phyloP scores from a whole-genome alignment of 164 flowering plant genomes.

The Vitis rupestris region DNA sequence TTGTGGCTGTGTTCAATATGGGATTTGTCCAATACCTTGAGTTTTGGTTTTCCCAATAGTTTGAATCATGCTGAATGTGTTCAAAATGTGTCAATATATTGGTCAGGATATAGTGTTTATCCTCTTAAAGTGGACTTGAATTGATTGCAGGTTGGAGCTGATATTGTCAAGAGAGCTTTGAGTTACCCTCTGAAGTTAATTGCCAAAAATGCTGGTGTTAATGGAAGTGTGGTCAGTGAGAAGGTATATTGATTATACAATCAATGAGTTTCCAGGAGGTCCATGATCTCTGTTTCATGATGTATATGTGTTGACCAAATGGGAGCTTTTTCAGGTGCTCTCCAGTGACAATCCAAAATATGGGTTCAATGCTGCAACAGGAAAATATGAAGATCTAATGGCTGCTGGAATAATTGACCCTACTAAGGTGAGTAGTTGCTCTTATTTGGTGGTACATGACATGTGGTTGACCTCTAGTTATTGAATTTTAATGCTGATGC shows the following conservation, averaged over 20 bases:
- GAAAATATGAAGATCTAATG: constrained; percentile 90
- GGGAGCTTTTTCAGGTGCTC: constrained; percentile 55
- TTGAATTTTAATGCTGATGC: neutral
- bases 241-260: constrained; percentile 49
- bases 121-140: neutral
- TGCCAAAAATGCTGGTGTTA: constrained; percentile 98
- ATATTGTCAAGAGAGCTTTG: constrained; percentile 90
- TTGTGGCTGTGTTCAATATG: neutral
- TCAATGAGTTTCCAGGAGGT: neutral
- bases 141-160: constrained; percentile 86
- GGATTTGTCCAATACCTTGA: neutral
- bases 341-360: constrained; percentile 64
- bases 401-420: constrained; percentile 97
- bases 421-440: constrained; percentile 60
- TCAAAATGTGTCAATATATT: too few species aligned
- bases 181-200: constrained; percentile 91
- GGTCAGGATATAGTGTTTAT: neutral
- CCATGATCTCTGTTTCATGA: neutral
- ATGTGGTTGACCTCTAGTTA: neutral
- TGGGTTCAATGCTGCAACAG: constrained; percentile 97
- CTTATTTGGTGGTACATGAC: neutral
- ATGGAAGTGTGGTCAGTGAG: constrained; percentile 97
- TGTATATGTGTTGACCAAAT: neutral
- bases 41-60: too few species aligned
- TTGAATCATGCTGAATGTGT: too few species aligned